Evolutionary conservation across 164 flowering plant species (phyloP).

Genomic region (Nymphaea colorata): DNA sequence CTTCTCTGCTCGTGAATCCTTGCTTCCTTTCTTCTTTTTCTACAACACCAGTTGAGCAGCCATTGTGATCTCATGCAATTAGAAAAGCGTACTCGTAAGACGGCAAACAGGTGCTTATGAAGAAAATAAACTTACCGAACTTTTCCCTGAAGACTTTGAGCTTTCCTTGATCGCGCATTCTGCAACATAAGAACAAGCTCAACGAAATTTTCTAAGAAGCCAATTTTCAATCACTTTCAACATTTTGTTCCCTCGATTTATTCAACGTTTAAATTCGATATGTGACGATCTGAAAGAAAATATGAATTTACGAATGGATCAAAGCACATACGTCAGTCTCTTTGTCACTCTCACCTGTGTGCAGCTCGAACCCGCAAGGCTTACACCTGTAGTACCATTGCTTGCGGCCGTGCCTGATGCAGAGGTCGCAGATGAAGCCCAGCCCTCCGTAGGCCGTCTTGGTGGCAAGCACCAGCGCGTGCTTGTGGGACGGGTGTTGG

Average conservation of each 20-base stretch:
- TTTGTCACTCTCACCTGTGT: constrained; percentile 14
- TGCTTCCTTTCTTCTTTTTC: too few relatives aligned
- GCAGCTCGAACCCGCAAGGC: constrained; percentile 23
- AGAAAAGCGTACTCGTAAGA: too few relatives aligned
- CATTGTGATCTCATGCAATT: too few relatives aligned
- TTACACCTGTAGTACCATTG: constrained; percentile 23
- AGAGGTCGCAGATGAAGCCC: constrained; percentile 20
- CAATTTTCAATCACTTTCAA: too few relatives aligned
- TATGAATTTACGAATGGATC: not conserved
- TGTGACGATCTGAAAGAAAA: not conserved
- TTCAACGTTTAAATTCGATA: too few relatives aligned
- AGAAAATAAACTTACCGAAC: too few relatives aligned
- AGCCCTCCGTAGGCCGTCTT: constrained; percentile 12
- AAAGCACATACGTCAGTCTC: not conserved
- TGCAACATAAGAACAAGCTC: too few relatives aligned
- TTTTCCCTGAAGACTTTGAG: not conserved
- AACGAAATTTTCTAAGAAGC: too few relatives aligned
- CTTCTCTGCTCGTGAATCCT: too few relatives aligned
- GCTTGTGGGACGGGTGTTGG: constrained; percentile 14
- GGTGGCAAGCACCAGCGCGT: constrained; percentile 15
- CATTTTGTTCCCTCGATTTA: too few relatives aligned
- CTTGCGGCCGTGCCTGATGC: constrained; percentile 12
- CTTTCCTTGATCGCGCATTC: not conserved
- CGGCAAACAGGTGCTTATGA: too few relatives aligned
- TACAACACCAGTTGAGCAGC: too few relatives aligned